These are phyloP conservation scores for Asterochloris erici DNA, from an alignment of 139 green algal species.

Conservation along the genomic window DNA sequence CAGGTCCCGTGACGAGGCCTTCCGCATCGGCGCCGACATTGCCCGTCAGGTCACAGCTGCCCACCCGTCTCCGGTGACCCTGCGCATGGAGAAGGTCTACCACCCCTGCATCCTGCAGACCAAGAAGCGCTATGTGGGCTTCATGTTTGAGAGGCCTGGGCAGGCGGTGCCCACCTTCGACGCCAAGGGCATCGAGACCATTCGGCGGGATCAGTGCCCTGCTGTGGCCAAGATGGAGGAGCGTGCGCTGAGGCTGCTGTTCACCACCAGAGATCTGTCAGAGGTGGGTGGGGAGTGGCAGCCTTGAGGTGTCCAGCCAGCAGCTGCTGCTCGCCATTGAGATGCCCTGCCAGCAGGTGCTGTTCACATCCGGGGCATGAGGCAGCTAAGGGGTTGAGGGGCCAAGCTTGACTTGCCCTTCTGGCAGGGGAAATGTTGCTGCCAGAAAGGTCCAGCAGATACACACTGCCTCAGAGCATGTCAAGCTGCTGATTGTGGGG, in stretches of 20 bases:
- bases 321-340: too few species aligned
- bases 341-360: too few species aligned
- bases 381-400: too few species aligned
- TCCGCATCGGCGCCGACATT: conserved; percentile 86
- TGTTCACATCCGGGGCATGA: too few species aligned
- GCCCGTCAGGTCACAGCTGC: conserved; percentile 73
- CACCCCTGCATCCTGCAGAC: conserved; percentile 90
- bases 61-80: conserved; percentile 84
- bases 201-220: conserved; percentile 88
- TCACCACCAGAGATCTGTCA: conserved; percentile 73
- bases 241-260: conserved; percentile 76
- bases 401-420: too few species aligned
- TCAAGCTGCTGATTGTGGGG: too few species aligned
- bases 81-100: conserved; percentile 98
- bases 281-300: conserved; percentile 34
- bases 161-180: conserved; percentile 59
- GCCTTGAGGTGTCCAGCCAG: too few species aligned
- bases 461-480: too few species aligned
- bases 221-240: conserved; percentile 91
- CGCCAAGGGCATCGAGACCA: conserved; percentile 90
- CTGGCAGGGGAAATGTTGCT: too few species aligned
- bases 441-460: too few species aligned
- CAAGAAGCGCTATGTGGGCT: conserved; percentile 98
- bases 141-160: conserved; percentile 71
- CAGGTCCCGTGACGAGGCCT: conserved; percentile 65